phyloP scores from a whole-genome alignment of 2,329 filamentous ascomycete species.

The Fusarium azukiicola region DNA sequence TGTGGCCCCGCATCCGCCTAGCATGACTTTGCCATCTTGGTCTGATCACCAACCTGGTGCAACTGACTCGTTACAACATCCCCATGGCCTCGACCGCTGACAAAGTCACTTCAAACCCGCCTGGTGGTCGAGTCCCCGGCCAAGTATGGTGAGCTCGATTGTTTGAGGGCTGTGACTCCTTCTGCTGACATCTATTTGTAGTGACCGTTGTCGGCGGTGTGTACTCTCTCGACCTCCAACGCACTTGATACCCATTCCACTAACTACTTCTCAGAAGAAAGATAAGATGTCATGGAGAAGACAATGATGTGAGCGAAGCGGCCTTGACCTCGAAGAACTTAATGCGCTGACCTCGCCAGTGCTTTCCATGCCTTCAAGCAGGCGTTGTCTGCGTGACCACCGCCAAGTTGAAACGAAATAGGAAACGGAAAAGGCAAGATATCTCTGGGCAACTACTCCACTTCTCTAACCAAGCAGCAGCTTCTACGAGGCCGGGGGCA shows the following conservation, averaged over 20 bases:
- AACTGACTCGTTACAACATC: conserved; percentile 3
- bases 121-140: conserved; percentile 21
- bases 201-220: conserved; percentile 43
- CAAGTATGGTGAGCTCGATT: conserved; percentile 30
- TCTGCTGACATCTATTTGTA: neutral
- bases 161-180: no score
- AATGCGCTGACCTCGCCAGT: conserved; percentile 6
- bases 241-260: neutral
- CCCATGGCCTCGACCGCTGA: conserved; percentile 3
- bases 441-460: fast-evolving
- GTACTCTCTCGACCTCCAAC: neutral
- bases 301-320: conserved; percentile 21
- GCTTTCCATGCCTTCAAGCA: conserved; percentile 23
- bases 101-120: neutral
- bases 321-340: neutral
- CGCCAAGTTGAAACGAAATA: conserved; percentile 34
- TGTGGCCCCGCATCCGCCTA: conserved; percentile 27
- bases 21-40: conserved; percentile 19
- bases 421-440: conserved; percentile 30
- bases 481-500: conserved; percentile 35
- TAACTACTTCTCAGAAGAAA: conserved; percentile 28
- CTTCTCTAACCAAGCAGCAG: neutral
- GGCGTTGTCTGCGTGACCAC: conserved; percentile 30
- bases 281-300: conserved; percentile 35
- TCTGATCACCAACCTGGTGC: neutral